phyloP scores from a whole-genome alignment of 306 rosid species.

The Alnus rubra region DNA sequence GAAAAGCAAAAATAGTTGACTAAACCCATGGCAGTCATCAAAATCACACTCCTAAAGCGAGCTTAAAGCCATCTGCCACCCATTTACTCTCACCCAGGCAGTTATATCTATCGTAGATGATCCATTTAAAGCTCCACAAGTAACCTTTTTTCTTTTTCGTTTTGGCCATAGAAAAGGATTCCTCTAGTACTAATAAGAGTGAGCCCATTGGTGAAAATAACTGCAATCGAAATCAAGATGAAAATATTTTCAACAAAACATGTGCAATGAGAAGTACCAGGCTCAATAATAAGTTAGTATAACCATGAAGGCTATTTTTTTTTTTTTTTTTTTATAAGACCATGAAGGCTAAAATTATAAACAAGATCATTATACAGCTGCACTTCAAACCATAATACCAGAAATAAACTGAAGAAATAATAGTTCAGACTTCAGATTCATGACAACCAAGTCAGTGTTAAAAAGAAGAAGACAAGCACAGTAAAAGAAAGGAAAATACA shows the following conservation, averaged over 20 bases:
- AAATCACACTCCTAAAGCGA: not conserved
- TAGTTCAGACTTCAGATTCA: not conserved
- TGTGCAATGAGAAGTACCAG: not conserved
- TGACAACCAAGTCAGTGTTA: constrained; percentile 7
- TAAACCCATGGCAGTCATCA: constrained; percentile 18
- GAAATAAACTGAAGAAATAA: not conserved
- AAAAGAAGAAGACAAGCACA: not conserved
- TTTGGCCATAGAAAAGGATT: not conserved
- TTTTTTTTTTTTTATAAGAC: too few species aligned
- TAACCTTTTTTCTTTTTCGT: not conserved
- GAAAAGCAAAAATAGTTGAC: not conserved
- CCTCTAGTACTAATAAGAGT: not conserved
- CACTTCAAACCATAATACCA: not conserved
- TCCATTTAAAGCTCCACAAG: constrained; percentile 9
- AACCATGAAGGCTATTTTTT: too few species aligned
- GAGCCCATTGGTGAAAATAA: not conserved
- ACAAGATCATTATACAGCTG: not conserved
- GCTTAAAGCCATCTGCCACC: constrained; percentile 7
- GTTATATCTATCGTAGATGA: not conserved
- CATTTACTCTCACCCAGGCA: not conserved
- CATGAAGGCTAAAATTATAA: not conserved
- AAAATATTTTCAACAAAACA: too few species aligned
- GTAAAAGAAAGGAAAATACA: constrained; percentile 19
- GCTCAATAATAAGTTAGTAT: not conserved
- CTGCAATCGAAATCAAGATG: not conserved